Evolutionary conservation across 2,329 filamentous ascomycete species (phyloP).

Genomic region (Clonostachys solani): DNA sequence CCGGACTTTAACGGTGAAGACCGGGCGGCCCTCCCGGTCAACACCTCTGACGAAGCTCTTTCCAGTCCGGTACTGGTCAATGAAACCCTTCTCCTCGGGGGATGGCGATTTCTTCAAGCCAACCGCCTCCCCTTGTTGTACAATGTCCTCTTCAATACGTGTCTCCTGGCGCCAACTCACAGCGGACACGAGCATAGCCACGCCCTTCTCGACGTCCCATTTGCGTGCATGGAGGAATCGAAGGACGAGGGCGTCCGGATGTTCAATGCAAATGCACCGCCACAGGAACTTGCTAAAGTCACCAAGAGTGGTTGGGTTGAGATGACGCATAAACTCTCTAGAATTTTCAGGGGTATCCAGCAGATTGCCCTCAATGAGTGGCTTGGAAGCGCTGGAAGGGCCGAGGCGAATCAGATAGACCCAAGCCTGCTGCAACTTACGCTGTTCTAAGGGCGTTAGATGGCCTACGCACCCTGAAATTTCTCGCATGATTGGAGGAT

Average conservation of each 20-base stretch:
- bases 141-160: constrained; percentile 22
- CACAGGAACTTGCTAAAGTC: constrained; percentile 2
- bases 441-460: constrained; percentile 13
- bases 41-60: constrained; percentile 29
- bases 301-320: constrained; percentile 9
- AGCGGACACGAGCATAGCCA: constrained; percentile 29
- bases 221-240: constrained; percentile 33
- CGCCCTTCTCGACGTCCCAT: constrained; percentile 30
- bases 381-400: constrained; percentile 5
- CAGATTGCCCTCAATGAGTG: not conserved
- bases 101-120: constrained; percentile 10
- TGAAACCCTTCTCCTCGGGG: constrained; percentile 23
- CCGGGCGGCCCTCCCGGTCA: constrained; percentile 25
- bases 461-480: not conserved
- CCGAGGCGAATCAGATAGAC: constrained; percentile 10
- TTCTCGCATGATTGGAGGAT: too few species aligned
- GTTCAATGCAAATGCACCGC: constrained; percentile 16
- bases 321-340: constrained; percentile 12
- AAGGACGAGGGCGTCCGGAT: constrained; percentile 29
- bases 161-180: constrained; percentile 29
- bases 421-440: constrained; percentile 15
- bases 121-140: constrained; percentile 24
- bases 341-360: not conserved
- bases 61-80: constrained; percentile 27
- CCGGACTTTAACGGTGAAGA: constrained; percentile 26